Evolutionary conservation across 371 early-diverging fungal genomes (phyloP).

Genomic region (Circinella minor): DNA sequence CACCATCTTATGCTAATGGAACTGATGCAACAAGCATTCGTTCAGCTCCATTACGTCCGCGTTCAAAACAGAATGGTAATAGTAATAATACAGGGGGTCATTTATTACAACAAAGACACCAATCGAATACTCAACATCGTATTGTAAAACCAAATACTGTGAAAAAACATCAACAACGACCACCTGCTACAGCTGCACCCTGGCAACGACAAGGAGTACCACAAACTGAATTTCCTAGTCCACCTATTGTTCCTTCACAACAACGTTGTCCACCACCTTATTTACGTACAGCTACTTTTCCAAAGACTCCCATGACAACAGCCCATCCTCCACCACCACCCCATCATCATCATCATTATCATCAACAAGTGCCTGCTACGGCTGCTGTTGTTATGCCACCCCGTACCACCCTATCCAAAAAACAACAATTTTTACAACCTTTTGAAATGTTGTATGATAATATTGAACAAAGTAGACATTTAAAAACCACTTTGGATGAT

Average conservation of each 20-base stretch:
- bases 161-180: not conserved
- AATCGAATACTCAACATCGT: conserved; percentile 10
- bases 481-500: conserved; percentile 71
- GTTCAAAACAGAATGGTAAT: conserved; percentile 8
- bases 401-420: conserved; percentile 27
- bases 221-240: conserved; percentile 39
- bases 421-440: conserved; percentile 58
- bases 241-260: conserved; percentile 55
- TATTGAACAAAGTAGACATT: conserved; percentile 53
- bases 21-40: conserved; percentile 46
- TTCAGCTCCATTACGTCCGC: conserved; percentile 54
- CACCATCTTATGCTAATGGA: conserved; percentile 55
- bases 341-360: conserved; percentile 8
- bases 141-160: conserved; percentile 7
- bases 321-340: not conserved
- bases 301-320: conserved; percentile 18
- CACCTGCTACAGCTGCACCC: conserved; percentile 28
- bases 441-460: conserved; percentile 64
- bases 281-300: conserved; percentile 21
- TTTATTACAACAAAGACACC: conserved; percentile 5
- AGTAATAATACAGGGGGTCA: too few species aligned
- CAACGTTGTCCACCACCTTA: conserved; percentile 23
- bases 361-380: conserved; percentile 7
- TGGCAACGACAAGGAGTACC: conserved; percentile 24
- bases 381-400: not conserved